Evolutionary conservation across 345 rosid species (phyloP).

Genomic region (Lagerstroemia speciosa): DNA sequence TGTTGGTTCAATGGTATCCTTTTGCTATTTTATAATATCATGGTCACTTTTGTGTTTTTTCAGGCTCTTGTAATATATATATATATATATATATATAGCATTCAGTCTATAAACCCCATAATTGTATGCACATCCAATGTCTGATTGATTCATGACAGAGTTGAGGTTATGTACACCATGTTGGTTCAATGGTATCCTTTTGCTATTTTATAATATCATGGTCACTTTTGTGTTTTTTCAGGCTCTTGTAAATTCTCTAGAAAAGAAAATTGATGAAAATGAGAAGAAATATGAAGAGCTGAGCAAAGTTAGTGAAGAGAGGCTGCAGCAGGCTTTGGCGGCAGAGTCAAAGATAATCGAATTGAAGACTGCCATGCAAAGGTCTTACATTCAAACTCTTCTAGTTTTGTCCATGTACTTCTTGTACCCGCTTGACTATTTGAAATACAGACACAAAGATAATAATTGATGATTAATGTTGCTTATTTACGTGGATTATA

Average conservation of each 20-base stretch:
- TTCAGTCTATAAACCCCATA: neutral
- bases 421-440: neutral
- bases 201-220: neutral
- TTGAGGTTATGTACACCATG: neutral
- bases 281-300: constrained; percentile 79
- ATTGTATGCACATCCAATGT: neutral
- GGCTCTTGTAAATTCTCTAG: constrained; percentile 63
- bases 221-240: constrained; percentile 12
- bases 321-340: constrained; percentile 61
- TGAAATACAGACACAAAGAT: neutral
- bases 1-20: neutral
- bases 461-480: neutral
- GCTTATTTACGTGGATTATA: neutral
- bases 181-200: neutral
- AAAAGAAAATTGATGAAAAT: constrained; percentile 68
- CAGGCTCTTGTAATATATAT: constrained; percentile 60
- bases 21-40: neutral
- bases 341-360: constrained; percentile 87
- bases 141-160: neutral
- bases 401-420: neutral
- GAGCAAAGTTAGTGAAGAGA: constrained; percentile 63
- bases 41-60: neutral
- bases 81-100: too few relatives aligned
- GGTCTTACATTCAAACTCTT: constrained; percentile 26
- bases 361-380: constrained; percentile 72